Conservation (phyloP, 2,329 filamentous ascomycete species). For the Penicillium sumatraense region DNA sequence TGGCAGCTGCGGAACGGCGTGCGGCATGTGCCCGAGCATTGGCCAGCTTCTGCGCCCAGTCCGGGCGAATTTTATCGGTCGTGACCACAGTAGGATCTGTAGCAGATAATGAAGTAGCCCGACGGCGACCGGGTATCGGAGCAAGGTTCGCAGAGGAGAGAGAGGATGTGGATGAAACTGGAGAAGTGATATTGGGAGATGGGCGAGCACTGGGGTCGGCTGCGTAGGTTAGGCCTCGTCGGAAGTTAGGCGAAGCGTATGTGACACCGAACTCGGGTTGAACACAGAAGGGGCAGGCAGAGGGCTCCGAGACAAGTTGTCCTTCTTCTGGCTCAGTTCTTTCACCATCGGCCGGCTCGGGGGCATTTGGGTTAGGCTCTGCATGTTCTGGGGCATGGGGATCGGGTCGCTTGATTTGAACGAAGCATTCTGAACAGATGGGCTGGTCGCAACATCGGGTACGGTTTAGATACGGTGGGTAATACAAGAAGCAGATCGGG, state of each 20-base stretch:
- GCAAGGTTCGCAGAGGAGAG: constrained; percentile 62
- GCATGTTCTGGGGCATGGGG: constrained; percentile 85
- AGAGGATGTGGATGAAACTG: constrained; percentile 86
- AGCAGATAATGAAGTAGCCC: constrained; percentile 75
- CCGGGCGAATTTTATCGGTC: constrained; percentile 87
- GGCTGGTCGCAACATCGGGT: constrained; percentile 94
- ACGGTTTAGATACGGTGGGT: constrained; percentile 90
- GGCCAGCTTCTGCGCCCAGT: constrained; percentile 90
- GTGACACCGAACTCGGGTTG: constrained; percentile 96
- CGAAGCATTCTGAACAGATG: constrained; percentile 98
- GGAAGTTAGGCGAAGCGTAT: constrained; percentile 86
- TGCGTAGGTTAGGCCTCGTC: constrained; percentile 76
- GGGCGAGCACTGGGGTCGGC: constrained; percentile 55
- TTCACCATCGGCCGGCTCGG: constrained; percentile 35
- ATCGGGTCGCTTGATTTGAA: constrained; percentile 95
- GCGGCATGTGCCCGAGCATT: constrained; percentile 84
- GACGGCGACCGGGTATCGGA: constrained; percentile 52
- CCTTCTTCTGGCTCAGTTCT: constrained; percentile 53
- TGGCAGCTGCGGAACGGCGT: constrained; percentile 86
- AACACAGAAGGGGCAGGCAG: constrained; percentile 92
- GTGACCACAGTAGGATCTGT: constrained; percentile 85
- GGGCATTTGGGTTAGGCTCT: constrained; percentile 47
- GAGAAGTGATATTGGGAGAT: constrained; percentile 63
- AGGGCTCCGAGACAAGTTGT: constrained; percentile 85
- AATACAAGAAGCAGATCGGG: constrained; percentile 95